Evolutionary conservation across 306 rosid genomes (phyloP).

Genomic region (Cicer cuneatum): DNA sequence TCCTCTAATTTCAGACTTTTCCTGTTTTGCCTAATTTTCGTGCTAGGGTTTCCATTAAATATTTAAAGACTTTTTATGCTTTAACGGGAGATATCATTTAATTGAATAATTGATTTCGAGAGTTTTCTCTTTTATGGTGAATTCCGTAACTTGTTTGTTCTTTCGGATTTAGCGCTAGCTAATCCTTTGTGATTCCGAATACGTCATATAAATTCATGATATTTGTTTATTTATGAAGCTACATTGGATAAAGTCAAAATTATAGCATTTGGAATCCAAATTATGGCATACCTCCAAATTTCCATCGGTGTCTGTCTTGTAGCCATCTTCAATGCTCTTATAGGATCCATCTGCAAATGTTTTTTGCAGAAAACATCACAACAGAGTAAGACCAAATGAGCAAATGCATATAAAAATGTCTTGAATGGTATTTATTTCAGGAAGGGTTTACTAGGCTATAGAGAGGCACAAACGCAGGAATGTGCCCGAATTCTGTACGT

Average conservation of each 20-base stretch:
- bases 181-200: no score
- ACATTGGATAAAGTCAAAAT: background rate
- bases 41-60: no score
- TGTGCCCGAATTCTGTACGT: slow-evolving; percentile 64
- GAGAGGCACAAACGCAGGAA: slow-evolving; percentile 99
- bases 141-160: no score
- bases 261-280: slow-evolving; percentile 7
- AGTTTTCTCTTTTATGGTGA: no score
- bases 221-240: no score
- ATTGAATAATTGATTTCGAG: no score
- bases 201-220: no score
- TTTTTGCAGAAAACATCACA: slow-evolving; percentile 1
- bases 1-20: no score
- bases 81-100: no score
- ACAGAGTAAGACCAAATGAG: slow-evolving; percentile 33
- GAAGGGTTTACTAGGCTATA: slow-evolving; percentile 91
- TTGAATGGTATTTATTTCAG: slow-evolving; percentile 63
- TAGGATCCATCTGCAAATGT: slow-evolving; percentile 49
- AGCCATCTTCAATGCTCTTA: slow-evolving; percentile 54
- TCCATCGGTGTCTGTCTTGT: slow-evolving; percentile 52
- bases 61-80: no score
- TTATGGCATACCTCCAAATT: slow-evolving; percentile 53
- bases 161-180: no score
- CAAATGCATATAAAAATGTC: slow-evolving; percentile 27
- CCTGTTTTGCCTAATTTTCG: no score